These are phyloP conservation scores for Cystobasidium slooffiae DNA, from an alignment of 1,284 basidiomycete genomes.

Conservation along the genomic window DNA sequence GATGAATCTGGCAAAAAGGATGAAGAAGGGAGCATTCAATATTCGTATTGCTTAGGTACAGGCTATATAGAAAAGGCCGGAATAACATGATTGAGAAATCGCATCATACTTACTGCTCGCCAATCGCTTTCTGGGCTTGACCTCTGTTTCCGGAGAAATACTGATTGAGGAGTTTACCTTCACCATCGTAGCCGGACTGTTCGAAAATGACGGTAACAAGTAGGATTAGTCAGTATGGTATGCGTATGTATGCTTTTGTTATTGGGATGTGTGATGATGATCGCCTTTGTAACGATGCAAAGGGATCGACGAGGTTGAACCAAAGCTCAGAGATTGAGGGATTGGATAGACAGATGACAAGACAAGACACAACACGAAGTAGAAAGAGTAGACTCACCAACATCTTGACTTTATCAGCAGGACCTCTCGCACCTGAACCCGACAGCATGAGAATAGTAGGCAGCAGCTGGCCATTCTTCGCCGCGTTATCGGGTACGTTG, in stretches of 20 bases:
- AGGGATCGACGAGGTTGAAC: no score
- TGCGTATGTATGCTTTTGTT: background rate
- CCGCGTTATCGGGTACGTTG: constrained; percentile 36
- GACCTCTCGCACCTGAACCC: constrained; percentile 40
- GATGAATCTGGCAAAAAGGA: constrained; percentile 36
- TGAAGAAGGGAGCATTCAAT: background rate
- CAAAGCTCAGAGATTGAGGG: no score
- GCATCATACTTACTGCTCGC: constrained; percentile 27
- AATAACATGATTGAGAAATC: no score
- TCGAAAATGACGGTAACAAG: background rate
- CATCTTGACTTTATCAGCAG: constrained; percentile 11
- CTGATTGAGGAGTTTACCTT: constrained; percentile 38
- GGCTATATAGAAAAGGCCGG: no score
- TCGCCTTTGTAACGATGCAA: background rate
- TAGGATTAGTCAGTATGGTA: background rate
- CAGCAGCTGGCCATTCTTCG: background rate
- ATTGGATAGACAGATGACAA: no score
- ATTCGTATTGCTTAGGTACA: background rate
- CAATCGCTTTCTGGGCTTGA: constrained; percentile 32
- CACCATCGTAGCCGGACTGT: constrained; percentile 42
- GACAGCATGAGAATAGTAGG: constrained; percentile 41
- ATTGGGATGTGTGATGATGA: background rate
- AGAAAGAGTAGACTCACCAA: constrained; percentile 31
- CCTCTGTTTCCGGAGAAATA: constrained; percentile 34
- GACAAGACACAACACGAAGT: no score